Conservation (phyloP, 2,329 filamentous ascomycete species). For the Stylonectria norvegica region DNA sequence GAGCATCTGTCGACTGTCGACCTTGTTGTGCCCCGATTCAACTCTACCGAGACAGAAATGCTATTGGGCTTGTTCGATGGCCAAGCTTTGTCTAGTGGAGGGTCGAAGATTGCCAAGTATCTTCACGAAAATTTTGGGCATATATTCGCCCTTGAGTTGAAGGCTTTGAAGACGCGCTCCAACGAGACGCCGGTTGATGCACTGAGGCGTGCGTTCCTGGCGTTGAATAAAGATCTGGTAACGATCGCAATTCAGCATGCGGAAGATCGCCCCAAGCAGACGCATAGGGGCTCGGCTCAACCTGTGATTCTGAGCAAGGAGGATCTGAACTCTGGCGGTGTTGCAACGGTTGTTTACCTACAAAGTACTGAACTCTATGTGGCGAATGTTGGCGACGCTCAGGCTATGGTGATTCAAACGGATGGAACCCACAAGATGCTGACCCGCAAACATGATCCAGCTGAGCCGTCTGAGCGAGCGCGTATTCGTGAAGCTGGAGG, state of each 20-base stretch:
- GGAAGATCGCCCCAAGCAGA: slow-evolving; percentile 65
- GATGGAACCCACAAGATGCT: slow-evolving; percentile 80
- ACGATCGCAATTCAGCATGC: slow-evolving; percentile 76
- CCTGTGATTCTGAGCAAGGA: slow-evolving; percentile 81
- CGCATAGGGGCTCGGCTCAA: slow-evolving; percentile 68
- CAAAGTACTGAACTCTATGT: slow-evolving; percentile 88
- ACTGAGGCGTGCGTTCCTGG: slow-evolving; percentile 78
- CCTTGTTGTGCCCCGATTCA: slow-evolving; percentile 88
- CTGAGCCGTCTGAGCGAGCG: slow-evolving; percentile 76
- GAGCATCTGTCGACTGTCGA: slow-evolving; percentile 96
- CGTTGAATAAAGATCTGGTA: slow-evolving; percentile 90
- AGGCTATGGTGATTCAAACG: slow-evolving; percentile 90
- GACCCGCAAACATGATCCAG: slow-evolving; percentile 90
- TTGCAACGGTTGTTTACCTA: slow-evolving; percentile 88
- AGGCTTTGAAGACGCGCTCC: slow-evolving; percentile 61
- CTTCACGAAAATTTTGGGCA: slow-evolving; percentile 92
- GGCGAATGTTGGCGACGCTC: slow-evolving; percentile 91
- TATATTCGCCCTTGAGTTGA: slow-evolving; percentile 79
- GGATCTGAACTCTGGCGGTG: slow-evolving; percentile 84
- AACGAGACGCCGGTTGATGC: slow-evolving; percentile 79
- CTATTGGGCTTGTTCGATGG: slow-evolving; percentile 95
- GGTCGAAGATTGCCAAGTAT: slow-evolving; percentile 94
- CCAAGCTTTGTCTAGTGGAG: slow-evolving; percentile 80
- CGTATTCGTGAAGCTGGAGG: slow-evolving; percentile 92
- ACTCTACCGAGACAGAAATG: slow-evolving; percentile 84